Evolutionary conservation across 805 yeast genomes (phyloP).

Genomic region (Naumovozyma dairenensis): DNA sequence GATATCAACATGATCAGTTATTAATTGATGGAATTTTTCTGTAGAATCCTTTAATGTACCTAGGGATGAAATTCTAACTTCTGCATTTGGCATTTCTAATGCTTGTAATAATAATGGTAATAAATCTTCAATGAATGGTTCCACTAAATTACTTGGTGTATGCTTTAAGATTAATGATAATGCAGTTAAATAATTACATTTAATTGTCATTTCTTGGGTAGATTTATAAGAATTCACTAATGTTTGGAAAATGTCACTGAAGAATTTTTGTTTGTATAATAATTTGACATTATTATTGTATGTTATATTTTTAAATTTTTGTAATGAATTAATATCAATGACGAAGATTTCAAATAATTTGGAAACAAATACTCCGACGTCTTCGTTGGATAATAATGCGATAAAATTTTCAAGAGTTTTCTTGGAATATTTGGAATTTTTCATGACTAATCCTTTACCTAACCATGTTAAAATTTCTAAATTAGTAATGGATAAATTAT

Average conservation of each 20-base stretch:
- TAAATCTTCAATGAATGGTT: constrained; percentile 52
- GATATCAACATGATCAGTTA: constrained; percentile 44
- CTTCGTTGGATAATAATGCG: constrained; percentile 27
- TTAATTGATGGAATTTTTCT: constrained; percentile 43
- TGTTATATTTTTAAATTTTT: constrained; percentile 35
- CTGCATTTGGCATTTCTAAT: constrained; percentile 36
- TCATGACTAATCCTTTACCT: constrained; percentile 57
- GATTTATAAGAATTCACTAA: constrained; percentile 40
- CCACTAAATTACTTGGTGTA: constrained; percentile 51
- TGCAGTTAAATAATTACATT: constrained; percentile 51
- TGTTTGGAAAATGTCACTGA: constrained; percentile 47
- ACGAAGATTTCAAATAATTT: constrained; percentile 54
- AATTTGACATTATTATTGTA: constrained; percentile 49
- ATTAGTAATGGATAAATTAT: constrained; percentile 14
- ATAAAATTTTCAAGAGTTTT: constrained; percentile 30
- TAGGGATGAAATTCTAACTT: constrained; percentile 51
- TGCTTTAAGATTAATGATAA: constrained; percentile 59
- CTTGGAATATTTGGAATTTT: constrained; percentile 36
- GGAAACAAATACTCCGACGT: constrained; percentile 35
- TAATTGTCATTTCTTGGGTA: constrained; percentile 19
- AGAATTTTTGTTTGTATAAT: constrained; percentile 74
- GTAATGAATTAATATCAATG: constrained; percentile 54
- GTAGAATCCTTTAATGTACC: constrained; percentile 48
- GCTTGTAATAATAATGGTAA: constrained; percentile 68
- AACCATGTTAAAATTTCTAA: constrained; percentile 62